Percentiles rank a stretch among this genome's conserved stretches.
phyloP scores from a whole-genome alignment of 2,329 filamentous ascomycete species.

The Elsinoe necatrix region DNA sequence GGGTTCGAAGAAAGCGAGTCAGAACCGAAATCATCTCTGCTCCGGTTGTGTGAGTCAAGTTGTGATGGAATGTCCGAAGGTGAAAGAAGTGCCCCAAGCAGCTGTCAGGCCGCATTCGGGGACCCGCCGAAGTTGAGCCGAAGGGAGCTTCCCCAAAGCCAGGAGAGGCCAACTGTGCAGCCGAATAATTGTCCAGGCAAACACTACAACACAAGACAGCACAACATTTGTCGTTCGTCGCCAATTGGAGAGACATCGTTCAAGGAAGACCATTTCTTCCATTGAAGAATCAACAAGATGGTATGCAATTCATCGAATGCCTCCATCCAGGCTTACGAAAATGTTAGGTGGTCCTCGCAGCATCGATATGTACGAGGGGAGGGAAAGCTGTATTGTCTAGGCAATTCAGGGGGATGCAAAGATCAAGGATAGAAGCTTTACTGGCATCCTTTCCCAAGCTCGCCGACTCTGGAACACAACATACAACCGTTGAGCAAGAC shows the following conservation, averaged over 20 bases:
- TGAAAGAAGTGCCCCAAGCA: background rate
- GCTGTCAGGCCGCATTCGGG: slow-evolving; percentile 9
- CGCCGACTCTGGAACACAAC: slow-evolving; percentile 88
- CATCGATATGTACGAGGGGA: slow-evolving; percentile 96
- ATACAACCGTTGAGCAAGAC: slow-evolving; percentile 97
- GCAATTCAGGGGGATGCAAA: slow-evolving; percentile 95
- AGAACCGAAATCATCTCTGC: background rate
- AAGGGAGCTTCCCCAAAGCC: background rate
- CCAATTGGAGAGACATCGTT: background rate
- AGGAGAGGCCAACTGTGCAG: slow-evolving; percentile 13
- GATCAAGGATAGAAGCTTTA: slow-evolving; percentile 91
- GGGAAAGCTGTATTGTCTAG: slow-evolving; percentile 97
- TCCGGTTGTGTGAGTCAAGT: background rate
- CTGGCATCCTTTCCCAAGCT: slow-evolving; percentile 97
- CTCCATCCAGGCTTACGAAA: slow-evolving; percentile 18
- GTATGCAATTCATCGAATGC: slow-evolving; percentile 20
- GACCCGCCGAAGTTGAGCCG: background rate
- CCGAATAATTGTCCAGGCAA: slow-evolving; percentile 4
- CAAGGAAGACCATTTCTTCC: background rate
- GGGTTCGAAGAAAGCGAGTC: background rate
- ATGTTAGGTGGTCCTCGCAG: slow-evolving; percentile 85
- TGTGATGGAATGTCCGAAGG: background rate
- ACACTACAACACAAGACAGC: background rate
- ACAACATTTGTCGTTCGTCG: no score
- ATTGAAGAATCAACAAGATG: slow-evolving; percentile 21